phyloP scores from a whole-genome alignment of 1,139 yeast species.

The Scheffersomyces parashehatae region DNA sequence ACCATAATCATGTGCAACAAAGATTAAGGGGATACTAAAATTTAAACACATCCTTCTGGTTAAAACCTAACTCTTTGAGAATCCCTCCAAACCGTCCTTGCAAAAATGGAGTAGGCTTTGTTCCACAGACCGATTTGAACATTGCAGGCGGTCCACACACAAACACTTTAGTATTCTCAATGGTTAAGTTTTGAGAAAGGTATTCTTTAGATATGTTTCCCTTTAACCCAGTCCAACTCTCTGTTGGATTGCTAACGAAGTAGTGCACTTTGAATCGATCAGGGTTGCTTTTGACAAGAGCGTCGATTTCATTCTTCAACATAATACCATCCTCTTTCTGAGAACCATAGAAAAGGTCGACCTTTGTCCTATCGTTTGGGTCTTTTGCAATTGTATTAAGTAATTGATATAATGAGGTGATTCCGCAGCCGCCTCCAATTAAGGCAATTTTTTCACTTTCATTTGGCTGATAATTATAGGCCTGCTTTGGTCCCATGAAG shows the following conservation, averaged over 20 bases:
- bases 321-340: constrained; percentile 1
- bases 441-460: constrained; percentile 2
- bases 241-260: constrained; percentile 2
- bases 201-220: constrained; percentile 3
- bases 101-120: constrained; percentile 1
- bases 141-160: constrained; percentile 2
- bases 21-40: neutral
- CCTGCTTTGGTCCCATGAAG: constrained; percentile 2
- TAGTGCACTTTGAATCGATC: constrained; percentile 2
- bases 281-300: constrained; percentile 2
- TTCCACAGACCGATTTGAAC: neutral
- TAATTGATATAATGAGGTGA: constrained; percentile 2
- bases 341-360: constrained; percentile 1
- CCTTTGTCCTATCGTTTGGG: constrained; percentile 1
- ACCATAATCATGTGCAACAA: no score
- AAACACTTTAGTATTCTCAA: constrained; percentile 2
- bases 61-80: constrained; percentile 1
- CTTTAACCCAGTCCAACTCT: constrained; percentile 1
- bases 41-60: neutral
- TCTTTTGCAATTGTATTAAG: neutral
- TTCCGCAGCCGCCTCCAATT: constrained; percentile 3
- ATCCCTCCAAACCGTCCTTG: constrained; percentile 1
- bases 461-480: constrained; percentile 1
- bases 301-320: constrained; percentile 2
- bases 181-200: neutral